Conservation (phyloP, 306 rosid genomes). For the Casuarina equisetifolia region DNA sequence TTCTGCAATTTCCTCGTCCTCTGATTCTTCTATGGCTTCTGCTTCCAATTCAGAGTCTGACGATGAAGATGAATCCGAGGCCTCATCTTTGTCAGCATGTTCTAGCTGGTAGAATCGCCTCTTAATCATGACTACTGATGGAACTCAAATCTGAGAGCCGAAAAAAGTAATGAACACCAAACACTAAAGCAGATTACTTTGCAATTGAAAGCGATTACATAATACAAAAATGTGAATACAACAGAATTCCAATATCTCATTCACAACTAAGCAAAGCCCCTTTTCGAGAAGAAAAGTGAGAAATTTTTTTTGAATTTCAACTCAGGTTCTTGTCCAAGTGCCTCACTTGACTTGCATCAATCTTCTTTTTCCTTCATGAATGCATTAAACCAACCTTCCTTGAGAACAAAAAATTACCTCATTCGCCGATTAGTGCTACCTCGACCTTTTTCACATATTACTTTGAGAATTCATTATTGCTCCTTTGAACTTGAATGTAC, state of each 20-base stretch:
- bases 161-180: neutral
- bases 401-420: neutral
- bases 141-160: slow-evolving; percentile 20
- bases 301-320: neutral
- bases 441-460: neutral
- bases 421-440: neutral
- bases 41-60: slow-evolving; percentile 55
- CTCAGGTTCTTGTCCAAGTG: neutral
- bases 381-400: neutral
- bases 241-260: neutral
- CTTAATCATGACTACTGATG: slow-evolving; percentile 59
- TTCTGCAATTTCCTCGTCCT: slow-evolving; percentile 31
- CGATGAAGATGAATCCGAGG: slow-evolving; percentile 58
- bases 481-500: neutral
- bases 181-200: neutral
- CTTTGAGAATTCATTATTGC: neutral
- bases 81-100: slow-evolving; percentile 55
- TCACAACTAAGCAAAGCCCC: neutral
- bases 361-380: neutral
- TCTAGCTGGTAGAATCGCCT: slow-evolving; percentile 73
- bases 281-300: neutral
- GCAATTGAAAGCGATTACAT: neutral
- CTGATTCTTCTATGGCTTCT: slow-evolving; percentile 38
- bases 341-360: neutral
- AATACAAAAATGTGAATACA: neutral